Evolutionary conservation across 2,329 filamentous ascomycete species (phyloP), one percentile per base, ranked within the genome.

Genomic region (Stenocarpella maydis): DNA sequence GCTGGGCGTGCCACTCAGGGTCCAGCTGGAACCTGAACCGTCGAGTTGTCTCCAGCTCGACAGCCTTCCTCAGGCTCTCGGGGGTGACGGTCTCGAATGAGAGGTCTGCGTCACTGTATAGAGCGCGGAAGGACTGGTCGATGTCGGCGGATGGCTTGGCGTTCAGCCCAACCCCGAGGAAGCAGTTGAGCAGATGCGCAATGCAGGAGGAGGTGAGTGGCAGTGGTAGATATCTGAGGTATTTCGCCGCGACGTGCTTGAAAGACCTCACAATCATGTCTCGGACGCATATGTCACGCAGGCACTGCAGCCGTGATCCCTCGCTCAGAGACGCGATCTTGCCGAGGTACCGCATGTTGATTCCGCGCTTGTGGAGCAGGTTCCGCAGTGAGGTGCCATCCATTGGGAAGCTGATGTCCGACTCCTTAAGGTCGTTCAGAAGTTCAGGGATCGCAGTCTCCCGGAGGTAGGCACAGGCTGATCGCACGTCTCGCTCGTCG

Each of bases 381-480:
- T 91, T 90, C 75, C 92, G 93, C 69, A 99, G 85, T 24, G 95
- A 98, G 76, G 92, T 89, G n/a, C 96, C 96, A 76, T 99, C 97
- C 94, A 98, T 98, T 15, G 96, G 96, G 84, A 98, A 98, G 76
- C 95, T 96, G 74, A 97, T 91, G 74, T 99, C 95, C 8, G 94
- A 95, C 73, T 97, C 93, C 77, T 92, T 91, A 69, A 99, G 87
- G 76, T 99, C 95, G 72, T 91, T 90, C 69, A 98, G 82, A 69
- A 99, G 86, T 68, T 92, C 89, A n/a, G 95, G 94, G 73, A 99
- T 92, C 67, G 94, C 88, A 71, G 91, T 90, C 10, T 90, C 86
- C 10, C 89, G 89, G 61, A 99, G 86, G 80, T 92, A 94, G 65
- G 89, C 85, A 82, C 94, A 96, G 37, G 94, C 94, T 68, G 91